Percentiles rank a stretch among this genome's conserved stretches.
Evolutionary conservation across 805 yeast genomes (phyloP).

Genomic region (Kluyveromyces starmeri): DNA sequence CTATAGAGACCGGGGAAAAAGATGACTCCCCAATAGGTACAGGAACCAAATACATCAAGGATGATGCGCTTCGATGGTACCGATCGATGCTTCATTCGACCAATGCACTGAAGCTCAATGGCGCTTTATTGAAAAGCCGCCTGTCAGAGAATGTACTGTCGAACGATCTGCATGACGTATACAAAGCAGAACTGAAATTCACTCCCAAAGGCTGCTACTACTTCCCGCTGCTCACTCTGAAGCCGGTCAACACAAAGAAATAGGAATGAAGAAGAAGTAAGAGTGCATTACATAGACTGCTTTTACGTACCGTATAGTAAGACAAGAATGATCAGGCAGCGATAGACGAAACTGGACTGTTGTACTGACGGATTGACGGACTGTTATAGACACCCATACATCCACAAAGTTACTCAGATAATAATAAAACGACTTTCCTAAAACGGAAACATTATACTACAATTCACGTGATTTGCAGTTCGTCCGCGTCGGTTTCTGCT

Average conservation of each 20-base stretch:
- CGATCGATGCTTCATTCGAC: constrained; percentile 16
- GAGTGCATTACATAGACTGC: too few species aligned
- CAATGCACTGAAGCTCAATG: constrained; percentile 11
- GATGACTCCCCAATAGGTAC: constrained; percentile 15
- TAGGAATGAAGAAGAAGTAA: neutral
- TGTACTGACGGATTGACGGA: too few species aligned
- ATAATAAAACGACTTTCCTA: too few species aligned
- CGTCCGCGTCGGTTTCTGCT: too few species aligned
- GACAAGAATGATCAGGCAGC: too few species aligned
- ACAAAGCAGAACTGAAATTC: constrained; percentile 8
- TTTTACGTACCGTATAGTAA: too few species aligned
- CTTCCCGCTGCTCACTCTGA: constrained; percentile 17
- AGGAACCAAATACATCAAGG: constrained; percentile 23
- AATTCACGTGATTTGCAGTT: too few species aligned
- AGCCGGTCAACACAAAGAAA: neutral
- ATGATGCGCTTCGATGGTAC: constrained; percentile 27
- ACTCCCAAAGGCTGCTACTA: constrained; percentile 12
- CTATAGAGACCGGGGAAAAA: constrained; percentile 17
- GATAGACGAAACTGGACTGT: too few species aligned
- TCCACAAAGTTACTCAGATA: too few species aligned
- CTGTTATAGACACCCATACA: too few species aligned
- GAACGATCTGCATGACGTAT: constrained; percentile 3
- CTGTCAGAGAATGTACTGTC: constrained; percentile 5
- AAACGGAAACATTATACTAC: too few species aligned
- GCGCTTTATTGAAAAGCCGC: constrained; percentile 7